A percentile compares a stretch with the other conserved stretches of the same genome.
phyloP scores from a whole-genome alignment of 768 basidiomycete genomes.

The Sutorius australiensis region DNA sequence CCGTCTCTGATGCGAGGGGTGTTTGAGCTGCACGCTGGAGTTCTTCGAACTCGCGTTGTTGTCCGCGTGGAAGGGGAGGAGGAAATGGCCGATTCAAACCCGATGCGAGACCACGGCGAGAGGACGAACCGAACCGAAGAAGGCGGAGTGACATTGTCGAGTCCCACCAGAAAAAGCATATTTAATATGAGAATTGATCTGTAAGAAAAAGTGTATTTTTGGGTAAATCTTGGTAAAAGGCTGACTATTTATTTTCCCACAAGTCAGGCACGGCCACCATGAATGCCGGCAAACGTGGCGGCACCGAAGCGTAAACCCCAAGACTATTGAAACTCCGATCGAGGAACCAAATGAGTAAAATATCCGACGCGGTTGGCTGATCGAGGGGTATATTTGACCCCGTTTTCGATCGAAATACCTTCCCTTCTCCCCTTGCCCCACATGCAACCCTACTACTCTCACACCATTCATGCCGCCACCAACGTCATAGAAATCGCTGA shows the following conservation, averaged over 20 bases:
- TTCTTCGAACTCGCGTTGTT: conserved; percentile 87
- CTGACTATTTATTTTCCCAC: not conserved
- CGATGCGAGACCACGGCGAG: conserved; percentile 24
- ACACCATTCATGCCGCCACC: conserved; percentile 12
- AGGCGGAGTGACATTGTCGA: not conserved
- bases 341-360: not conserved
- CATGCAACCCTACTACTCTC: conserved; percentile 22
- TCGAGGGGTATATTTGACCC: not conserved
- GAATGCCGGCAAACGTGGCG: not conserved
- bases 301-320: not conserved
- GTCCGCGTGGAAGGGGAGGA: conserved; percentile 65
- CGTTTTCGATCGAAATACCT: not conserved
- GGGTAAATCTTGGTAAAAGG: not conserved
- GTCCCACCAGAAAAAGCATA: too few relatives aligned
- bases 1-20: conserved; percentile 37
- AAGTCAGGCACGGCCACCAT: not conserved
- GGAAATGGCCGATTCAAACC: conserved; percentile 61
- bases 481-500: conserved; percentile 30
- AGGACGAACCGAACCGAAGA: not conserved
- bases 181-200: not conserved
- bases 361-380: not conserved
- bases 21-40: conserved; percentile 61
- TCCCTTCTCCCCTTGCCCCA: not conserved
- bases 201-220: not conserved
- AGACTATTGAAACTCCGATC: not conserved